Evolutionary conservation across 2,329 filamentous ascomycete species (phyloP).

Genomic region (Ophiosphaerella herpotricha): DNA sequence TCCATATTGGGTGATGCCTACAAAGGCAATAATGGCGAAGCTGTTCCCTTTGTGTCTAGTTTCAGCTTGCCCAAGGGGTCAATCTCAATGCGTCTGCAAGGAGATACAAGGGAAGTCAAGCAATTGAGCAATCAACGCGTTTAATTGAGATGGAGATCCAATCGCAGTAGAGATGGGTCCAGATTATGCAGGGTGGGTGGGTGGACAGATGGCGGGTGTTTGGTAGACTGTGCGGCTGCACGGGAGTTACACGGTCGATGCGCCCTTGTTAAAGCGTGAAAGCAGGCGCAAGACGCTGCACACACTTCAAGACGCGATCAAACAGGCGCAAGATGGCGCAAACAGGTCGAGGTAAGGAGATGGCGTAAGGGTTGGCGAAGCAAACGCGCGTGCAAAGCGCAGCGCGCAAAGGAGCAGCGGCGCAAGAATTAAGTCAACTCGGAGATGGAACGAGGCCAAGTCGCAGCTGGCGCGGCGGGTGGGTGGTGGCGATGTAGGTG

Average conservation of each 20-base stretch:
- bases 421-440: conserved; percentile 8
- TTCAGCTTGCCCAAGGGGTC: conserved; percentile 10
- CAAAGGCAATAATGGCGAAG: conserved; percentile 4
- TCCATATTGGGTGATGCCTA: conserved; percentile 38
- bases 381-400: conserved; percentile 9
- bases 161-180: conserved; percentile 14
- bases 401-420: conserved; percentile 12
- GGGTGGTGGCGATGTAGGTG: not conserved
- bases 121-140: conserved; percentile 17
- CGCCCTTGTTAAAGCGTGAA: conserved; percentile 22
- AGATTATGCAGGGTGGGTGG: conserved; percentile 33
- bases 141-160: conserved; percentile 13
- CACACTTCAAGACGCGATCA: conserved; percentile 16
- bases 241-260: conserved; percentile 36
- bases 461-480: conserved; percentile 4
- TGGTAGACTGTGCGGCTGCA: conserved; percentile 41
- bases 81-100: conserved; percentile 33
- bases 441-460: conserved; percentile 11
- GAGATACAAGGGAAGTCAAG: conserved; percentile 18
- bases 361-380: conserved; percentile 17
- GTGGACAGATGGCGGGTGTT: conserved; percentile 29
- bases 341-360: conserved; percentile 24
- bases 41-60: conserved; percentile 11
- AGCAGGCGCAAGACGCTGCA: conserved; percentile 26
- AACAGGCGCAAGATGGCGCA: conserved; percentile 18